Base-by-base conservation (phyloP, 2,329 filamentous ascomycete genomes). In the Penicillium rolfsii region DNA sequence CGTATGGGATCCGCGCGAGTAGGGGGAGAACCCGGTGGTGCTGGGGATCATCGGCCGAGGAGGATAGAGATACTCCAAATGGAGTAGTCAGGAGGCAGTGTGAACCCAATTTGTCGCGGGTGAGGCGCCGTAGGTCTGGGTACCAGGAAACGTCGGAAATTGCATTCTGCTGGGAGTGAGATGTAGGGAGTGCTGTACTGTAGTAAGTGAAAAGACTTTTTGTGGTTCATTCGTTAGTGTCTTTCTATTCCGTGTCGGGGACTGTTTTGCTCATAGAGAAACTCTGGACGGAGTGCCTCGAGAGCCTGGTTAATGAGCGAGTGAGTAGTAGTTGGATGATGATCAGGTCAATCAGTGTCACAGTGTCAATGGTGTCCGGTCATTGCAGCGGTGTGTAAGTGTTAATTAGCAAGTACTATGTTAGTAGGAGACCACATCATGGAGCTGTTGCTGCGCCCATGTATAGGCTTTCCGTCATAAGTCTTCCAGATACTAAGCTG, bases 131-230 rank as follows among this genome's bases (percentile, higher is more conserved):
- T 28, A 36, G 5, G 16, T 33, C 33, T 30, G 41, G 26, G 35
- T 33, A 50, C 50, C 14, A 48, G 28, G 33, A 55, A 46, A 28
- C 43, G 3, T 58, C 55, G 55, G 55, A 61, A 52, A 58, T 61
- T 58, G 59, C 48, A 26, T 38, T 16, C 33, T 40, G 24, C 49
- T 30, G 36, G 35, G 7, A 11, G 33, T 16, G 38, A 43, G 8
- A 38, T 7, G 55, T 28, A 4, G 45, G n/a, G 12, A 35, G 12
- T 36, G 12, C 35, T 35, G 33, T 12, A 35, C 33, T 5, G 35
- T 36, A 14, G 35, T 36, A 36, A 36, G 35, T 36, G 2, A 36
- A 28, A n/a, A 35, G 41, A 14, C 26, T 46, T 28, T 46, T 28
- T 45, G 19, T 12, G 35, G 26, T 19, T 4, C 38, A 16, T 26